phyloP scores from a whole-genome alignment of 2,329 filamentous ascomycete genomes.

The Massarina eburnea region DNA sequence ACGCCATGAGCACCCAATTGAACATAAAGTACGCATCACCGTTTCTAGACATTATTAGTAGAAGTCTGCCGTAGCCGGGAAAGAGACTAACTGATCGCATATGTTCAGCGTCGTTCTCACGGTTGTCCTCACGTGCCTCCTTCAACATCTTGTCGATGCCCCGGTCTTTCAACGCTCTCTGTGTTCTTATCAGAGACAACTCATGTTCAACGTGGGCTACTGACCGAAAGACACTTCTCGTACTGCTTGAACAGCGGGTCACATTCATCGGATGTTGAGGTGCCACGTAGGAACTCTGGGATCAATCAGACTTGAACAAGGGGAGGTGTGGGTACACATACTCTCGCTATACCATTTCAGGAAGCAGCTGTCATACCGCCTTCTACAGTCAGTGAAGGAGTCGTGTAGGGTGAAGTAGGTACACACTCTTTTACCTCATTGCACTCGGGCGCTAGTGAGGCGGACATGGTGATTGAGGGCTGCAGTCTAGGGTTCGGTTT shows the following conservation, averaged over 20 bases:
- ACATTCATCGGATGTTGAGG: conserved; percentile 83
- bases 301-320: neutral
- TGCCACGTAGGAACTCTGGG: conserved; percentile 81
- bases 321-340: neutral
- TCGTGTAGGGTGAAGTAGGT: neutral
- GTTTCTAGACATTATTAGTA: conserved; percentile 10
- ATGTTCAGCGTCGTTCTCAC: conserved; percentile 78
- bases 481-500: too few relatives aligned
- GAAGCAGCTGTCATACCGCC: conserved; percentile 70
- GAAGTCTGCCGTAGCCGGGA: neutral
- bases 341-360: neutral
- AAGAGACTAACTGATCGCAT: conserved; percentile 47
- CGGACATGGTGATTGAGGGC: conserved; percentile 68
- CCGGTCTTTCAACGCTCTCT: conserved; percentile 84
- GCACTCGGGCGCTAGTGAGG: conserved; percentile 90
- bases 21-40: too few relatives aligned
- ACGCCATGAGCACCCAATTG: too few relatives aligned
- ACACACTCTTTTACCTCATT: conserved; percentile 93
- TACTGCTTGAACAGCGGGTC: conserved; percentile 85
- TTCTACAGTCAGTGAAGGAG: conserved; percentile 40
- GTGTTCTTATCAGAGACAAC: conserved; percentile 10
- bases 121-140: conserved; percentile 85
- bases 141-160: conserved; percentile 93
- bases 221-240: conserved; percentile 79
- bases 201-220: conserved; percentile 21